Evolutionary conservation across 305 asterid genomes (phyloP).

Genomic region (Withania somnifera): DNA sequence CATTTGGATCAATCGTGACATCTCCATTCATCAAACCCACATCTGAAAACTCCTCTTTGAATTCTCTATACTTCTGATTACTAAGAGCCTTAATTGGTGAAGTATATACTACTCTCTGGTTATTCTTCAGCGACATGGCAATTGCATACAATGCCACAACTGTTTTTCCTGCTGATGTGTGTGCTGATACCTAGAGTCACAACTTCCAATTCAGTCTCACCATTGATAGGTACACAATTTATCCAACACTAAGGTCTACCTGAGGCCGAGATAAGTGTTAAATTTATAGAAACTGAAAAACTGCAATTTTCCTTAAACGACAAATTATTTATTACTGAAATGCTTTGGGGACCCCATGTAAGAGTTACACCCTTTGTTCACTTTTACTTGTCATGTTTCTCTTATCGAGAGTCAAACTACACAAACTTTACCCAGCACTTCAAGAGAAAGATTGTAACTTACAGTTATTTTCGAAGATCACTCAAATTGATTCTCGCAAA

Average conservation of each 20-base stretch:
- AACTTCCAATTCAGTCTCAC: constrained; percentile 5
- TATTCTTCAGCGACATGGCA: constrained; percentile 77
- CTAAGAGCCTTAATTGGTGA: constrained; percentile 97
- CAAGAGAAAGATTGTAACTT: no score
- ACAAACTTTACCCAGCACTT: no score
- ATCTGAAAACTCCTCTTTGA: constrained; percentile 94
- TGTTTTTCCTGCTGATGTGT: constrained; percentile 95
- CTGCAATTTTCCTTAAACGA: neutral
- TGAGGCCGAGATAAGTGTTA: neutral
- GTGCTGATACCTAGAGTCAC: constrained; percentile 68
- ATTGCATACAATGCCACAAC: constrained; percentile 87
- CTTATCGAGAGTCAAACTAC: no score
- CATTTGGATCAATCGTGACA: constrained; percentile 86
- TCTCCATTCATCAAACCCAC: constrained; percentile 99
- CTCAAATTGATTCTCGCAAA: no score
- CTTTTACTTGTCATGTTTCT: no score
- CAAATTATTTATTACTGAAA: neutral
- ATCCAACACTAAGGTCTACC: neutral
- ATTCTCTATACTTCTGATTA: constrained; percentile 92
- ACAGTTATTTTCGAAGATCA: no score
- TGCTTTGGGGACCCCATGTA: neutral
- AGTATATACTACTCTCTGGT: constrained; percentile 86
- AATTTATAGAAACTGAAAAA: neutral
- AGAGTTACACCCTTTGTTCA: no score
- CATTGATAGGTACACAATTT: neutral